These are phyloP conservation scores for Phaseolus coccineus DNA, from an alignment of 331 rosid genomes.

Conservation along the genomic window DNA sequence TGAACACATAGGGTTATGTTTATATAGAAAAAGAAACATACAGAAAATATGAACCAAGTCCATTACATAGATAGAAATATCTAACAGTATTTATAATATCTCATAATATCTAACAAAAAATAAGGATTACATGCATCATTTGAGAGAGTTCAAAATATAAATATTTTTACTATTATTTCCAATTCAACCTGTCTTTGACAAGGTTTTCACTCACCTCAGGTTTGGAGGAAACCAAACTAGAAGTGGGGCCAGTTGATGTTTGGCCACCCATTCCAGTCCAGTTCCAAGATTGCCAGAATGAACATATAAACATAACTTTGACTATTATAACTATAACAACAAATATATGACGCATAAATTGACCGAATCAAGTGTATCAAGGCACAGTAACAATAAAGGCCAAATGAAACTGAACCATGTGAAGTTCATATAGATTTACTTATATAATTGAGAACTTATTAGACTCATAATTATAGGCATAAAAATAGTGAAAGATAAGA, in stretches of 20 bases:
- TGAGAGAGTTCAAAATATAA: conserved; percentile 8
- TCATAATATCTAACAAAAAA: neutral
- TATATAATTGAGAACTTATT: conserved; percentile 1
- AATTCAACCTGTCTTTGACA: neutral
- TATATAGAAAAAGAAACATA: too few relatives aligned
- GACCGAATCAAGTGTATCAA: conserved; percentile 3
- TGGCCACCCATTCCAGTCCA: conserved; percentile 26
- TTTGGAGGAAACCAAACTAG: conserved; percentile 32
- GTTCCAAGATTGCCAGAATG: conserved; percentile 15
- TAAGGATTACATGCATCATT: conserved; percentile 10
- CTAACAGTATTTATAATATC: too few relatives aligned
- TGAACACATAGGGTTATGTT: too few relatives aligned
- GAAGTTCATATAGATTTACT: conserved; percentile 33
- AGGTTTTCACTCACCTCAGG: neutral
- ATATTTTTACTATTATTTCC: conserved; percentile 29
- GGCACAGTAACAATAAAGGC: conserved; percentile 23
- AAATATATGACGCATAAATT: conserved; percentile 27
- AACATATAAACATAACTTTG: conserved; percentile 23
- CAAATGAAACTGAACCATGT: conserved; percentile 13
- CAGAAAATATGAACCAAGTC: too few relatives aligned
- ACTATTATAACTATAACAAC: conserved; percentile 33
- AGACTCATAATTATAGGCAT: conserved; percentile 27
- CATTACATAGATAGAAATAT: too few relatives aligned
- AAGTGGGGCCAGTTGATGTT: conserved; percentile 6
- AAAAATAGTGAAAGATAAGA: conserved; percentile 8